Conservation (phyloP, 257 asterid genomes). For the Haberlea rhodopensis region DNA sequence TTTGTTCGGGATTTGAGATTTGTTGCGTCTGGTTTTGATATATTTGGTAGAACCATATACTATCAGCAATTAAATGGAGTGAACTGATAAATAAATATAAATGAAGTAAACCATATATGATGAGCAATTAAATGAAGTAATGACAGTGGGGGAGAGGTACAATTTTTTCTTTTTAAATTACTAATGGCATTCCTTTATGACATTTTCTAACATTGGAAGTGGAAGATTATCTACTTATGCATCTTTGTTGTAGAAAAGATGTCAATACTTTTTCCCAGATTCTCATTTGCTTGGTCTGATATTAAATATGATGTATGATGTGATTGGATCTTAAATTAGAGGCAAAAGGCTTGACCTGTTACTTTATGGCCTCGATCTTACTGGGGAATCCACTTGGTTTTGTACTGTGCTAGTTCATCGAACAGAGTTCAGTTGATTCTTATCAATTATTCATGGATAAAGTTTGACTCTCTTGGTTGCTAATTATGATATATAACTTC, state of each 20-base stretch:
- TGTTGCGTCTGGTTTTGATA: not conserved
- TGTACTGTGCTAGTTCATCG: not conserved
- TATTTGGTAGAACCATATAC: not conserved
- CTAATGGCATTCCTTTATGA: not conserved
- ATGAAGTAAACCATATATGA: not conserved
- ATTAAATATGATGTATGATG: not conserved
- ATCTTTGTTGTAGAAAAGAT: constrained; percentile 5
- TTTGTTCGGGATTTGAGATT: not conserved
- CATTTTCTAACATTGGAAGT: not conserved
- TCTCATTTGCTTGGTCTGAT: not conserved
- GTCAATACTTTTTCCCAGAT: not conserved
- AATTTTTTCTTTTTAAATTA: not conserved
- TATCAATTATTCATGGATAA: no score
- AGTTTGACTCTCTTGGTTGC: not conserved
- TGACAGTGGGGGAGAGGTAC: not conserved
- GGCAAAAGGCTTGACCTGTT: not conserved
- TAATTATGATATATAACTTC: not conserved
- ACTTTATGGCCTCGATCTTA: not conserved
- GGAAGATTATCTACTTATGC: not conserved
- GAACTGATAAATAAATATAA: no score
- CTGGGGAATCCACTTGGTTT: not conserved
- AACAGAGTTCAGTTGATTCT: not conserved
- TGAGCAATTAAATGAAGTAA: not conserved
- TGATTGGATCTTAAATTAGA: not conserved
- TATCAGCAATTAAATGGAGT: not conserved